These are phyloP conservation scores for Nicotiana knightiana DNA, from an alignment of 257 asterid species.

Conservation along the genomic window DNA sequence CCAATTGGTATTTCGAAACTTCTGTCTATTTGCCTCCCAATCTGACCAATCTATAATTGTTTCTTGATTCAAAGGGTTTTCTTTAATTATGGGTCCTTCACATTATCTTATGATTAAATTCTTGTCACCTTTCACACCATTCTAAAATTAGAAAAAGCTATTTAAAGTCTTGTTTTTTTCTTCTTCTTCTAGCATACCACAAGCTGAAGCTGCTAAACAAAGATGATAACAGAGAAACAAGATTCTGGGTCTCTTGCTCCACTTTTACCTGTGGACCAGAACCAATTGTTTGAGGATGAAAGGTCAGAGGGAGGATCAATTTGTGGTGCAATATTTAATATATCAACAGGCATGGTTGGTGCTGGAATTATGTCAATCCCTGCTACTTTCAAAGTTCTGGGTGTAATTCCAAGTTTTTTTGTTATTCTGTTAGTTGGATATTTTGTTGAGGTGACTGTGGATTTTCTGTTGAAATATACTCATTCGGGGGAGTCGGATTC, in stretches of 20 bases:
- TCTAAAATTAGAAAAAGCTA: no score
- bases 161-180: neutral
- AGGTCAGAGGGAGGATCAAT: slow-evolving; percentile 50
- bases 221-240: slow-evolving; percentile 28
- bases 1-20: no score
- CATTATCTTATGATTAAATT: neutral
- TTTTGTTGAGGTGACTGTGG: slow-evolving; percentile 90
- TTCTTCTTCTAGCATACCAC: neutral
- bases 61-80: neutral
- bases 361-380: slow-evolving; percentile 98
- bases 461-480: slow-evolving; percentile 67
- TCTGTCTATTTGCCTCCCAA: no score
- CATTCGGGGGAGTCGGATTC: slow-evolving; percentile 57
- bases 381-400: slow-evolving; percentile 80
- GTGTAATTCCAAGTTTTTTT: slow-evolving; percentile 73
- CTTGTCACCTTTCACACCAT: neutral
- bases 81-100: neutral
- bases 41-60: neutral
- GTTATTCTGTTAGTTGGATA: slow-evolving; percentile 61
- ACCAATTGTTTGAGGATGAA: slow-evolving; percentile 13
- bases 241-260: slow-evolving; percentile 41
- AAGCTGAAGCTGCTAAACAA: neutral
- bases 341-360: slow-evolving; percentile 89
- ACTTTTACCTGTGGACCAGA: slow-evolving; percentile 34
- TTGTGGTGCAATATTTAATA: slow-evolving; percentile 78